phyloP scores from a whole-genome alignment of 2,329 filamentous ascomycete genomes.

The Curvularia lunata region DNA sequence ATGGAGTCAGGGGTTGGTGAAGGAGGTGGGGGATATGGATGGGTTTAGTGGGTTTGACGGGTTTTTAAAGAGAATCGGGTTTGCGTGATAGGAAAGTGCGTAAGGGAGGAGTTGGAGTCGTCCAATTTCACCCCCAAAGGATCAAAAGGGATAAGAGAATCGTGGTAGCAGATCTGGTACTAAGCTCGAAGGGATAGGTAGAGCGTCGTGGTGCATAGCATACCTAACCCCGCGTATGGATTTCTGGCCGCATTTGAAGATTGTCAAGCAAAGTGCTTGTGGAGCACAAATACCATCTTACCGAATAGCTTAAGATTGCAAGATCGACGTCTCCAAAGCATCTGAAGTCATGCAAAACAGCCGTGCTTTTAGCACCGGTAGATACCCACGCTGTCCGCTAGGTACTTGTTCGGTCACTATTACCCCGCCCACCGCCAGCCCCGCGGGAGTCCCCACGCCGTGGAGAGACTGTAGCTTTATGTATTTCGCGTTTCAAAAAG shows the following conservation, averaged over 20 bases:
- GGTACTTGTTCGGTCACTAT: conserved; percentile 2
- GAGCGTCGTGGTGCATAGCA: too few species aligned
- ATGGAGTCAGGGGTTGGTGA: conserved; percentile 13
- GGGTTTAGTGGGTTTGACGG: neutral
- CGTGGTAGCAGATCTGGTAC: neutral
- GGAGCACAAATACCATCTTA: too few species aligned
- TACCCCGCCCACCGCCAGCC: conserved; percentile 9
- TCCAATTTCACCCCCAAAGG: too few species aligned
- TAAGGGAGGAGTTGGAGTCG: neutral
- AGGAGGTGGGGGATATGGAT: neutral
- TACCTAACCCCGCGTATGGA: neutral
- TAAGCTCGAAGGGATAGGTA: neutral
- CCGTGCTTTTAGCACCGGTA: conserved; percentile 14
- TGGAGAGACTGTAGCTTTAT: neutral
- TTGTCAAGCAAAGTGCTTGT: too few species aligned
- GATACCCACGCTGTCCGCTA: neutral
- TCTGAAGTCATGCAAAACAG: neutral
- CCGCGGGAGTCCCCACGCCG: conserved; percentile 1
- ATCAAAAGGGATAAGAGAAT: too few species aligned
- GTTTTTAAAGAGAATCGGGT: neutral
- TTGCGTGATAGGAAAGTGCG: neutral
- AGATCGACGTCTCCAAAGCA: neutral
- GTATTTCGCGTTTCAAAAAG: neutral
- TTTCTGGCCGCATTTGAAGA: neutral
- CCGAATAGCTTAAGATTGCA: neutral